phyloP scores from a whole-genome alignment of 768 basidiomycete genomes.

The Auricularia sp. region DNA sequence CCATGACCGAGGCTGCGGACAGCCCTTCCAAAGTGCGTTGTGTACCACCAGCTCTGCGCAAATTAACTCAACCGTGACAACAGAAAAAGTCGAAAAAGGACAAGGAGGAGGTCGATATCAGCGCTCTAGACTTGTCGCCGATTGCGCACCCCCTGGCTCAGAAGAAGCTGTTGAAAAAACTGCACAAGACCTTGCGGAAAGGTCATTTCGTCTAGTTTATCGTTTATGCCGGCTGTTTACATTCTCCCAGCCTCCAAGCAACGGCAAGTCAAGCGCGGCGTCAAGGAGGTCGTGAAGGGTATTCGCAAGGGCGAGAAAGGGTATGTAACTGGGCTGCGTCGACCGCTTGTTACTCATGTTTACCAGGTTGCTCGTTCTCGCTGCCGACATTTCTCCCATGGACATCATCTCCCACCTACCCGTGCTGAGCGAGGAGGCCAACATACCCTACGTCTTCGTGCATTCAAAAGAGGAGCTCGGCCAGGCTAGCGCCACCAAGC shows the following conservation, averaged over 20 bases:
- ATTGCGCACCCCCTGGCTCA: conserved; percentile 88
- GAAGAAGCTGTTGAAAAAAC: conserved; percentile 87
- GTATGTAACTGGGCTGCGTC: conserved; percentile 31
- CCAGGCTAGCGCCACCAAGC: conserved; percentile 90
- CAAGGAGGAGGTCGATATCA: conserved; percentile 55
- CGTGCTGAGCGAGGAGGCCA: conserved; percentile 85
- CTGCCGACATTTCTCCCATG: conserved; percentile 94
- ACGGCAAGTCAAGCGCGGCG: conserved; percentile 92
- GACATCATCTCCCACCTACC: conserved; percentile 98
- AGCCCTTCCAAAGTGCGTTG: conserved; percentile 22
- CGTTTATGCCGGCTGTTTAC: conserved; percentile 3
- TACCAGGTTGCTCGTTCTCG: conserved; percentile 73
- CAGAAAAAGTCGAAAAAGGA: conserved; percentile 56
- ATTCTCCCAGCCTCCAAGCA: conserved; percentile 68
- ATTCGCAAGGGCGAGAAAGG: conserved; percentile 97
- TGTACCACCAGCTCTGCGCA: conserved; percentile 11
- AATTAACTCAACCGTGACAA: conserved; percentile 18
- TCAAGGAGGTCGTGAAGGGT: conserved; percentile 97
- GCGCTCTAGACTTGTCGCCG: conserved; percentile 80
- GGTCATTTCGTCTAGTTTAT: conserved; percentile 31
- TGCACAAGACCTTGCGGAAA: conserved; percentile 91
- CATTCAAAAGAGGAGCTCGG: conserved; percentile 92
- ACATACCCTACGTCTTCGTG: conserved; percentile 84
- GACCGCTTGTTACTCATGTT: not conserved
- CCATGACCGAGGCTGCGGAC: conserved; percentile 33